Evolutionary conservation across 2,329 filamentous ascomycete genomes (phyloP), one percentile per base, ranked within the genome.

Genomic region (Phaeosphaeriaceae sp.): DNA sequence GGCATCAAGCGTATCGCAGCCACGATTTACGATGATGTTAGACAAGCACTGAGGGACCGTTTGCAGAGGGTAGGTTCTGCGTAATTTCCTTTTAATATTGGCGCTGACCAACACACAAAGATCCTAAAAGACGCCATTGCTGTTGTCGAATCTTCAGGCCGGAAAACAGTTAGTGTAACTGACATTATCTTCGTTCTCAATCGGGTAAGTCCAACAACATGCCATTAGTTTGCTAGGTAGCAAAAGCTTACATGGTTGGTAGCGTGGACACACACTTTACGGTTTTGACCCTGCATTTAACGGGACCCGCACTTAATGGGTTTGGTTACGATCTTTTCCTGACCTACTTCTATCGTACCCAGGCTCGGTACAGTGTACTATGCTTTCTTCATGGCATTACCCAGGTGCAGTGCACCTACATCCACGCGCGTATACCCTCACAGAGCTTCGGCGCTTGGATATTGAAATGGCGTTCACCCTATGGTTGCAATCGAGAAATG

Each of bases 1-100:
- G 89, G 89, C 0, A 86, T 93, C 0, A 92, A 92, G 67, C 79
- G 89, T 0, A 90, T 92, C 7, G 87, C 85, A 0, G 81, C 67
- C 0, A 56, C 37, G 0, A 86, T 92, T 2, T 92, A 92, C 61
- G 77, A 85, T 0, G 86, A 89, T 0, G 70, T 80, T 0, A 77
- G 89, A 0, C 15, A 3, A 0, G 83, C 77, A 0, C 43, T 92
- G 1, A 83, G 79, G 17, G 52, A 60, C 0, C 75, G 79, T 0
- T 71, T 92, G 2, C 44, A 50, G 13, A 2, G 26, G 0, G 66
- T 70, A 41, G 48, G 68, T 54, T n/a, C 18, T 9, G 23, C 8
- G n/a, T 6, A n/a, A 29, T 40, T 39, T 26, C n/a, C n/a, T 34
- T n/a, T 13, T 18, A 9, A 28, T 8, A 6, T 11, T 26, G 3